Conservation (phyloP, 2,329 filamentous ascomycete genomes). For the Beauveria pseudobassiana region DNA sequence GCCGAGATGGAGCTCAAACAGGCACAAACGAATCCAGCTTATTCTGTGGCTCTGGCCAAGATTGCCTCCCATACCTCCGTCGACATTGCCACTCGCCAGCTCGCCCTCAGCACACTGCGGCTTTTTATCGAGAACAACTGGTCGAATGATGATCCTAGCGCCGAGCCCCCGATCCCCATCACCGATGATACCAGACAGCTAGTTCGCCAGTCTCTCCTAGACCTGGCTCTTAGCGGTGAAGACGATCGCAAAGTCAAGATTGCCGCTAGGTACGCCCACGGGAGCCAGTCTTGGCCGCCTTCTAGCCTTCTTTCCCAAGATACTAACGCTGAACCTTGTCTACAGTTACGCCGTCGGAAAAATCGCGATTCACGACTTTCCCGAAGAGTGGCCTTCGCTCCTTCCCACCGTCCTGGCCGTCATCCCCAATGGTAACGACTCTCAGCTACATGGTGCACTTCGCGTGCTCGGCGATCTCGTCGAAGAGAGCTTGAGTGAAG, state of each 20-base stretch:
- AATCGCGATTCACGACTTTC: slow-evolving; percentile 88
- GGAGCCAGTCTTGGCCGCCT: neutral
- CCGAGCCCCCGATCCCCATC: slow-evolving; percentile 54
- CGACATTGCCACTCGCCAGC: slow-evolving; percentile 69
- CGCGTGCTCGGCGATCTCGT: slow-evolving; percentile 84
- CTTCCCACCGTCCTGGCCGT: slow-evolving; percentile 72
- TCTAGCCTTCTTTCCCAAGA: neutral
- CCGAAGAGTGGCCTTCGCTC: slow-evolving; percentile 87
- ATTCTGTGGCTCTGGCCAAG: slow-evolving; percentile 71
- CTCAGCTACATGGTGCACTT: slow-evolving; percentile 80
- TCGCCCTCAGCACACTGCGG: slow-evolving; percentile 72
- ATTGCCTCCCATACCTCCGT: slow-evolving; percentile 72
- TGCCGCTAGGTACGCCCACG: slow-evolving; percentile 65
- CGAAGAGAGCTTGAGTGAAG: slow-evolving; percentile 87
- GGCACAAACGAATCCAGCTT: slow-evolving; percentile 61
- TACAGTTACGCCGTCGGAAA: slow-evolving; percentile 74
- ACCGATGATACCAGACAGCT: slow-evolving; percentile 65
- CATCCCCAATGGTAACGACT: slow-evolving; percentile 67
- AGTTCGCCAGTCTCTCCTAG: slow-evolving; percentile 66
- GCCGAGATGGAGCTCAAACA: slow-evolving; percentile 78
- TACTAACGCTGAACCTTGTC: neutral
- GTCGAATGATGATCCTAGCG: slow-evolving; percentile 68
- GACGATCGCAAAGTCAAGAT: slow-evolving; percentile 81
- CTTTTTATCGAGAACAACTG: slow-evolving; percentile 80
- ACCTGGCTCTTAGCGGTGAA: slow-evolving; percentile 65